phyloP scores from a whole-genome alignment of 2,329 filamentous ascomycete species.

The Rutstroemia sp. region DNA sequence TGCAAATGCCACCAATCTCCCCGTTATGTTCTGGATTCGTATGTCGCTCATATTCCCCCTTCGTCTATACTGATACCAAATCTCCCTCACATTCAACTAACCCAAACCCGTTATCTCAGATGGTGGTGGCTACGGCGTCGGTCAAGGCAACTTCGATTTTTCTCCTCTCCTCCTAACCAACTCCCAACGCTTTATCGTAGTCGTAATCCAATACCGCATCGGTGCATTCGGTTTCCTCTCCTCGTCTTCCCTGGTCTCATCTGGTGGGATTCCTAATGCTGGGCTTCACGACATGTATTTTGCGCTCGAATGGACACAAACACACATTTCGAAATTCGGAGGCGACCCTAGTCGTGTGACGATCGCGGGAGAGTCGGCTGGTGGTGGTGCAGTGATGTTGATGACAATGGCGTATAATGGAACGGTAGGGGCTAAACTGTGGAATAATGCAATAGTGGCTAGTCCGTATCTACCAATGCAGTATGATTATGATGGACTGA shows the following conservation, averaged over 20 bases:
- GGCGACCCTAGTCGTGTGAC: conserved; percentile 45
- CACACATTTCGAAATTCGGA: conserved; percentile 45
- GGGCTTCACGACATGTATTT: conserved; percentile 55
- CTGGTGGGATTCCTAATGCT: conserved; percentile 50
- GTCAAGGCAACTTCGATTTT: conserved; percentile 29
- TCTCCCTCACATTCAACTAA: too few relatives aligned
- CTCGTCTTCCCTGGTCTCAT: conserved; percentile 45
- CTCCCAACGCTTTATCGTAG: conserved; percentile 43
- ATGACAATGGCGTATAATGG: conserved; percentile 31
- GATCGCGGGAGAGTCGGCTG: conserved; percentile 48
- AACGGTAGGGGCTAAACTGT: not conserved
- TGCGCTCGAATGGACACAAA: conserved; percentile 50
- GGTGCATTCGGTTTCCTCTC: conserved; percentile 63
- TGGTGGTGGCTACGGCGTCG: conserved; percentile 27
- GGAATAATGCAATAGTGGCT: conserved; percentile 25
- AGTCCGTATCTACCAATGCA: conserved; percentile 47
- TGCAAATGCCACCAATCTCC: conserved; percentile 33
- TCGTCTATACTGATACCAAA: conserved; percentile 16
- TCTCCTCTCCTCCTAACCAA: conserved; percentile 39
- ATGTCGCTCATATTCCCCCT: not conserved
- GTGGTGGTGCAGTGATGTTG: conserved; percentile 42
- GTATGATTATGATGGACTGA: conserved; percentile 38
- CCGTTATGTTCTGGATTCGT: conserved; percentile 36
- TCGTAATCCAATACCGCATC: conserved; percentile 57
- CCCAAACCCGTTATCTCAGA: conserved; percentile 28